phyloP scores from a whole-genome alignment of 192 early-diverging fungal species.

The Linnemannia exigua region DNA sequence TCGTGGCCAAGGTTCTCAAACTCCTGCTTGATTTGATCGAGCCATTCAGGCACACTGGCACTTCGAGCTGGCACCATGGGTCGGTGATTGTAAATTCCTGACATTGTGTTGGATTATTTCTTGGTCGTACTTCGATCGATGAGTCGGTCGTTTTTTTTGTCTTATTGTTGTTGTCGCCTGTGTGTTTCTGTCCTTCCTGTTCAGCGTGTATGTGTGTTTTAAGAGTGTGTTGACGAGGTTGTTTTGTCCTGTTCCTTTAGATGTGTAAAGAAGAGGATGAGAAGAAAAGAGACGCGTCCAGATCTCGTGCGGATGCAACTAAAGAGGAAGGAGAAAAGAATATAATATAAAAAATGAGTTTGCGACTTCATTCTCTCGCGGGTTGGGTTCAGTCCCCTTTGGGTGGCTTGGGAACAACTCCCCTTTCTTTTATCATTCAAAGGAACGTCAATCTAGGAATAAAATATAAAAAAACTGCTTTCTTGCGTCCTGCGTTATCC shows the following conservation, averaged over 20 bases:
- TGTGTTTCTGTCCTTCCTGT: neutral
- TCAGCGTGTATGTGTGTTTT: neutral
- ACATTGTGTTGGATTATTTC: constrained; percentile 61
- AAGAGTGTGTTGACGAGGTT: neutral
- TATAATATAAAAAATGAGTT: neutral
- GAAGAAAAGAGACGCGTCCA: neutral
- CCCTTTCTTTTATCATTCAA: neutral
- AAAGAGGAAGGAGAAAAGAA: neutral
- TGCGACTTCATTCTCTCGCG: neutral
- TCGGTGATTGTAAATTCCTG: constrained; percentile 85
- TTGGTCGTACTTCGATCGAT: neutral
- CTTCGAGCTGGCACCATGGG: constrained; percentile 80
- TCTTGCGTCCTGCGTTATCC: neutral
- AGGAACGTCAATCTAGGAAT: no score
- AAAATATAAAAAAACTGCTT: neutral
- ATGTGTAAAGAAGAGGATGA: neutral
- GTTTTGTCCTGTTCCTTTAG: neutral
- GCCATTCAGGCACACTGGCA: constrained; percentile 79
- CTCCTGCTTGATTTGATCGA: constrained; percentile 87
- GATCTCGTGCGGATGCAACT: neutral
- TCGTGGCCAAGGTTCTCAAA: constrained; percentile 86
- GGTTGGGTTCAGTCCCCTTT: neutral
- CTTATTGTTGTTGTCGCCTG: neutral
- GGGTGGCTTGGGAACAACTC: neutral
- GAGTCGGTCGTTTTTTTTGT: neutral